Base-by-base conservation (phyloP, 2,329 filamentous ascomycete species). In the Dothidotthia symphoricarpi region DNA sequence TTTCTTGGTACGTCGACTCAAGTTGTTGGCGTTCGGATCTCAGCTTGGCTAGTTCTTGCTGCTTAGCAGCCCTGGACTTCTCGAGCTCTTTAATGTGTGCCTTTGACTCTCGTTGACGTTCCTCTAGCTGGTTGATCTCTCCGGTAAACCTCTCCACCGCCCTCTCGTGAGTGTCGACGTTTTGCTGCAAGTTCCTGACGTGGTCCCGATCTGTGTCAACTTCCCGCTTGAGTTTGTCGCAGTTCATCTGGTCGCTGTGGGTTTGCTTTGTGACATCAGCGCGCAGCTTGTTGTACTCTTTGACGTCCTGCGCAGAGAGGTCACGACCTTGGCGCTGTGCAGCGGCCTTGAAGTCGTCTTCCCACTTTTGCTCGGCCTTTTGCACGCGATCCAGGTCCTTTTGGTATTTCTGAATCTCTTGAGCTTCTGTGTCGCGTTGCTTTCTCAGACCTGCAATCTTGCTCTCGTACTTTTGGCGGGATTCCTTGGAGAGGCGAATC, bases 121-220 rank as follows among this genome's bases (percentile, higher is more conserved):
- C 82, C 43, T 78, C 75, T 43, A 94, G 80, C 12, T 77, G 78
- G 26, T 75, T 69, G 12, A 89, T 71, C 45, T 96, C 89, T 3
- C 77, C 75, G 45, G 88, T 81, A 4, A 93, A 73, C 49, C 85
- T 88, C 45, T 86, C 80, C 10, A 87, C 76, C 24, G 85, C 80
- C 54, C 82, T 83, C 47, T 93, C 77, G 12, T 84, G 81, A 37
- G 77, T 82, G 49, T 95, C 88, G 22, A 96, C 83, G 63, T 89
- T 95, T 59, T 87, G 86, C 66, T 86, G 90, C 47, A 97, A 74
- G 48, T 86, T 95, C 58, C 87, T 91, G 43, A 91, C 86, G 0
- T 89, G 93, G 43, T 94, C 89, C 46, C 91, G 85, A 57, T 97
- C 90, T 0, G 88, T 93, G 68, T 91, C 95, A 45, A 88, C 77